Conservation (phyloP, 2,329 filamentous ascomycete species). For the Penicillium corylophilum region DNA sequence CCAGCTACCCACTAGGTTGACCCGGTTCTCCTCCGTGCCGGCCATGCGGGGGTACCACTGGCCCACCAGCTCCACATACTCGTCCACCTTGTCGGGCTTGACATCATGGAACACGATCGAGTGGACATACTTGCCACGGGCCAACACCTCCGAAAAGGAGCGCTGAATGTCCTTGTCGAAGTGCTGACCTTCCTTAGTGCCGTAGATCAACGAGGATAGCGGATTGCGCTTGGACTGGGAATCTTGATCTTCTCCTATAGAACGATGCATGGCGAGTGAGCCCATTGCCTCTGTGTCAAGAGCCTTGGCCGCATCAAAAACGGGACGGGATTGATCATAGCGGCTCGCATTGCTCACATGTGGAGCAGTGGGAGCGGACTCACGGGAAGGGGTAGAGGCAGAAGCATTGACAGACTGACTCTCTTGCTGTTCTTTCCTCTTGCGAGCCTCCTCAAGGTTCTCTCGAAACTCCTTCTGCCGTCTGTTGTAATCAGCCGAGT, state of each 20-base stretch:
- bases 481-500: slow-evolving; percentile 74
- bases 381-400: slow-evolving; percentile 44
- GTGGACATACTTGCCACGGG: slow-evolving; percentile 96
- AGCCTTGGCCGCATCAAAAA: slow-evolving; percentile 42
- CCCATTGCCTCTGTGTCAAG: slow-evolving; percentile 52
- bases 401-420: slow-evolving; percentile 65
- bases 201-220: slow-evolving; percentile 88
- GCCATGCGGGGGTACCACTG: slow-evolving; percentile 92
- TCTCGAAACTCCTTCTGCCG: slow-evolving; percentile 87
- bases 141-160: slow-evolving; percentile 91
- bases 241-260: slow-evolving; percentile 59
- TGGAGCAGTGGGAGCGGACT: slow-evolving; percentile 47
- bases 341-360: slow-evolving; percentile 47
- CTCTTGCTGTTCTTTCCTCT: slow-evolving; percentile 75
- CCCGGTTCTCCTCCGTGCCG: slow-evolving; percentile 79
- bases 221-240: slow-evolving; percentile 66
- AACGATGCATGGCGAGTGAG: slow-evolving; percentile 58
- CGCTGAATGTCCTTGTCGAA: slow-evolving; percentile 94
- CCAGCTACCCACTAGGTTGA: slow-evolving; percentile 97
- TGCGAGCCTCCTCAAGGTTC: slow-evolving; percentile 71
- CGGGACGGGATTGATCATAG: slow-evolving; percentile 25
- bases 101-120: slow-evolving; percentile 96
- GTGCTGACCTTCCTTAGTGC: slow-evolving; percentile 90
- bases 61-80: slow-evolving; percentile 87
- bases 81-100: slow-evolving; percentile 90